A percentile compares a stretch with the other conserved stretches of the same genome.
Conservation (phyloP, 805 yeast species). For the Monosporozyma aerobia region DNA sequence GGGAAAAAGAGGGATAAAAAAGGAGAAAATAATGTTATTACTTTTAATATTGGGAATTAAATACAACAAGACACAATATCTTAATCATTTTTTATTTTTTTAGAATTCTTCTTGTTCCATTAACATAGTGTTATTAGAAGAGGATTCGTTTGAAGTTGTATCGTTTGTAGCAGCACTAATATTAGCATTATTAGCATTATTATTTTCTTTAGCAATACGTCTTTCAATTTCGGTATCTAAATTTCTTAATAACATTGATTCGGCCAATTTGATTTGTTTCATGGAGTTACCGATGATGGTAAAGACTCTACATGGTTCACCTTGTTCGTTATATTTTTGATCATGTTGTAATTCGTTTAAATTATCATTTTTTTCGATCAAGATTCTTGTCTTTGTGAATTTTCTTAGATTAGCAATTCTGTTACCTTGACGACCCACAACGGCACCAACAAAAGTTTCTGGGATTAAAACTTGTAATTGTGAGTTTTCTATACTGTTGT, state of each 20-base stretch:
- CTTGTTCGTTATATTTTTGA: slow-evolving; percentile 5
- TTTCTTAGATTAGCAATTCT: slow-evolving; percentile 81
- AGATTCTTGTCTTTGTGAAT: slow-evolving; percentile 67
- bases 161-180: not conserved
- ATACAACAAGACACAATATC: too few species aligned
- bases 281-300: slow-evolving; percentile 50
- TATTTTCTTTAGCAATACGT: slow-evolving; percentile 26
- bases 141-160: too few species aligned
- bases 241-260: slow-evolving; percentile 46
- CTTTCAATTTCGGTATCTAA: slow-evolving; percentile 51
- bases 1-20: not conserved
- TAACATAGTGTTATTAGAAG: too few species aligned
- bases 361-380: slow-evolving; percentile 58
- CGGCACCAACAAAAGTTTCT: slow-evolving; percentile 77
- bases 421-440: slow-evolving; percentile 78
- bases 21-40: too few species aligned
- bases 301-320: slow-evolving; percentile 38
- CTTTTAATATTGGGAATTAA: too few species aligned
- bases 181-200: not conserved
- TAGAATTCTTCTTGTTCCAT: too few species aligned
- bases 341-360: slow-evolving; percentile 13
- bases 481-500: slow-evolving; percentile 1
- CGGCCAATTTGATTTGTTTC: slow-evolving; percentile 47
- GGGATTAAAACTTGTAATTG: slow-evolving; percentile 39
- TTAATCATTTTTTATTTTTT: too few species aligned